These are phyloP conservation scores for Zygosaccharomyces bailii DNA, from an alignment of 805 yeast genomes.

Conservation along the genomic window DNA sequence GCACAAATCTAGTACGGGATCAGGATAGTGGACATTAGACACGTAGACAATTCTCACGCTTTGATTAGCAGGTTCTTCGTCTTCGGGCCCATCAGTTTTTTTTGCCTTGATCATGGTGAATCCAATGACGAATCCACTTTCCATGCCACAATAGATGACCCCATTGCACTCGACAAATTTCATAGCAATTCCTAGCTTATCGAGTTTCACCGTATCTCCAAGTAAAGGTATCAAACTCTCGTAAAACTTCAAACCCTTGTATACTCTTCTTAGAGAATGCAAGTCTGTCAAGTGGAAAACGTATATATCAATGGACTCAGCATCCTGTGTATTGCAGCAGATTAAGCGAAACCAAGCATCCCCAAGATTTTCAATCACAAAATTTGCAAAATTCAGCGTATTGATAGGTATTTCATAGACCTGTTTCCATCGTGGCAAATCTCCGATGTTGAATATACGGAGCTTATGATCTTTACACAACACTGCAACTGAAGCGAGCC, in stretches of 20 bases:
- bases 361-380: constrained; percentile 14
- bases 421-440: constrained; percentile 4
- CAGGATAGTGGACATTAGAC: constrained; percentile 29
- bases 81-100: not conserved
- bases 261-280: constrained; percentile 25
- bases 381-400: constrained; percentile 35
- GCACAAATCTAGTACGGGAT: constrained; percentile 26
- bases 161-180: constrained; percentile 19
- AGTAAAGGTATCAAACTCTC: constrained; percentile 10
- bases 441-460: constrained; percentile 19
- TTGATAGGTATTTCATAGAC: constrained; percentile 32
- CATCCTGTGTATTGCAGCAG: constrained; percentile 33
- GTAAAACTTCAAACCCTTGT: constrained; percentile 22
- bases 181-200: constrained; percentile 34
- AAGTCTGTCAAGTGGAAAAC: constrained; percentile 18
- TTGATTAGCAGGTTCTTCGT: not conserved
- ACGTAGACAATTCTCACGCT: constrained; percentile 23
- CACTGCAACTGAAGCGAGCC: constrained; percentile 15
- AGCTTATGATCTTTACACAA: constrained; percentile 29
- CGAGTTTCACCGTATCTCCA: constrained; percentile 14
- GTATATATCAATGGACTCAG: constrained; percentile 32
- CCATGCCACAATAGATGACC: constrained; percentile 27
- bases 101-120: constrained; percentile 16
- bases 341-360: constrained; percentile 17
- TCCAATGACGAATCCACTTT: constrained; percentile 33